phyloP scores from a whole-genome alignment of 352 stramenopile genomes.

The Phytopythium oedochilum region DNA sequence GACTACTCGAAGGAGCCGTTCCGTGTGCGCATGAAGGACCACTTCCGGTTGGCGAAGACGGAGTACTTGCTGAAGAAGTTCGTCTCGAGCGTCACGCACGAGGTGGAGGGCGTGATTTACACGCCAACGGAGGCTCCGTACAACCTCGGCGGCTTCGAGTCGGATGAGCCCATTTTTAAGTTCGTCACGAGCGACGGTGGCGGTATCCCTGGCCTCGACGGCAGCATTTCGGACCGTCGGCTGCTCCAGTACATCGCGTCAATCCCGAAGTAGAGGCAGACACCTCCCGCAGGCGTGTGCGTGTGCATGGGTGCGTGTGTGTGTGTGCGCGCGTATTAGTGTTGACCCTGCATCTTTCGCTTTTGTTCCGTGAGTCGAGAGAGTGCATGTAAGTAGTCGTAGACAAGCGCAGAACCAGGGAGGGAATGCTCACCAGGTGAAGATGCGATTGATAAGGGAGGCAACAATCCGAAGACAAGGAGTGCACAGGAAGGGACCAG shows the following conservation, averaged over 20 bases:
- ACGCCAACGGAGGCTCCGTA: slow-evolving; percentile 80
- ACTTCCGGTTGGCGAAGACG: slow-evolving; percentile 84
- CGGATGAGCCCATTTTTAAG: slow-evolving; percentile 85
- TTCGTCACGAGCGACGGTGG: slow-evolving; percentile 84
- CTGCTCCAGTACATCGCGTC: slow-evolving; percentile 78
- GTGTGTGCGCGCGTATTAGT: background rate
- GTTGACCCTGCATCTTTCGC: background rate
- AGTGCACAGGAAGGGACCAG: background rate
- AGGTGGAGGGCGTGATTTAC: slow-evolving; percentile 86
- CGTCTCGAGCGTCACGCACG: slow-evolving; percentile 80
- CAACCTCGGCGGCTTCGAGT: slow-evolving; percentile 82
- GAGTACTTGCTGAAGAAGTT: slow-evolving; percentile 86
- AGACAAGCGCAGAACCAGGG: slow-evolving; percentile 3
- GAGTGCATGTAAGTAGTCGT: slow-evolving; percentile 32
- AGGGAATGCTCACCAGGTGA: background rate
- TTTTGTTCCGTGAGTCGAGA: background rate
- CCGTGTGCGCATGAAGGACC: slow-evolving; percentile 87
- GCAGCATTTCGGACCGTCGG: slow-evolving; percentile 71
- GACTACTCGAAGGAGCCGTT: slow-evolving; percentile 82
- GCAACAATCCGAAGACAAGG: background rate
- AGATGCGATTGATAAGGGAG: background rate
- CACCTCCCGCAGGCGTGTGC: background rate
- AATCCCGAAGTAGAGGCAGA: slow-evolving; percentile 46
- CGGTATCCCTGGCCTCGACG: slow-evolving; percentile 75
- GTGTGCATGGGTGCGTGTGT: slow-evolving; percentile 1